Base-by-base conservation (phyloP, 176 grass and related monocot species). In the Oryza glumipatula region DNA sequence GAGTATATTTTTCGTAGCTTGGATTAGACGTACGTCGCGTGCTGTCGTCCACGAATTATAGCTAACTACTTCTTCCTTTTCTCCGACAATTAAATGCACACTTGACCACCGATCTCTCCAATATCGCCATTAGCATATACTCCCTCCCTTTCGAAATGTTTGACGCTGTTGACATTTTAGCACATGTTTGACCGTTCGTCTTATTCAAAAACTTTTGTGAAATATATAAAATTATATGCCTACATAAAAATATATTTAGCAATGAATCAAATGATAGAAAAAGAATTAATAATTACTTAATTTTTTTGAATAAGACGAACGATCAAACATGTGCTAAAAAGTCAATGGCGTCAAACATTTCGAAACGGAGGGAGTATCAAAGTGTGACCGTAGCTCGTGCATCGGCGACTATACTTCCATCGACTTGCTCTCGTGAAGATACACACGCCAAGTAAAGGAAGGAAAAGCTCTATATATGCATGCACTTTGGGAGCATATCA, bases 81-180 rank as follows among this genome's bases (percentile, higher is more conserved):
- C 83, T 89, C 78, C 66, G 73, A 78, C 83, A 90, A 60, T 43
- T 86, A 35, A 77, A 82, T 46, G 65, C 67, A 65, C 46, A 26
- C 71, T 70, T 67, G 78, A 85, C 73, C 39, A 15, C 70, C 36
- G 36, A 38, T 38, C 28, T 19, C 16, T 56, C 52, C 11, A 5
- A 38, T 38, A 56, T 3, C 7, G 52, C 35, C 2, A 56, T 56
- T 56, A 72, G 21, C 58, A 38, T 38, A 38, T 38, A 1, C 26
- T 26, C 1, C 24, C 26, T 26, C 26, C 26, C 1, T 26, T 26
- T 26, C 1, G 26, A 26, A 26, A 26, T 26, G 26, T 1, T 26
- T 26, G 1, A 1, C 26, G 26, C 26, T 1, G 26, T 26, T 26
- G 1, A 26, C 26, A 0, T 26, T 26, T 26, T 26, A 26, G 26